These are phyloP conservation scores for Saccharomycopsis sp. DNA, from an alignment of 805 yeast genomes.

Conservation along the genomic window DNA sequence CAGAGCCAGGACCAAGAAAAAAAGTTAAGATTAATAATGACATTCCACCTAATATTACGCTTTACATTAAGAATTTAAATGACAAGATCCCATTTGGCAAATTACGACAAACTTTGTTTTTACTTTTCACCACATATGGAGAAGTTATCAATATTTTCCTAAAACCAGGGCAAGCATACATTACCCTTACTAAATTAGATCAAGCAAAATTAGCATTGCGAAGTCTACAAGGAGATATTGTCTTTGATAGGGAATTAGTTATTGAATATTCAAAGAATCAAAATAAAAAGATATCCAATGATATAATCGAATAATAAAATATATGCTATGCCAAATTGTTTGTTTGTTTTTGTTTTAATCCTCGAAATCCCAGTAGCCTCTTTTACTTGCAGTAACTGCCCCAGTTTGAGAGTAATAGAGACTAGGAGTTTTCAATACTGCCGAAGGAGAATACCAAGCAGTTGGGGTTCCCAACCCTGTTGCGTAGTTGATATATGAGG, in stretches of 20 bases:
- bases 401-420: neutral
- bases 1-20: neutral
- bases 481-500: conserved; percentile 62
- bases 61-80: conserved; percentile 54
- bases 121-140: conserved; percentile 57
- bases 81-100: conserved; percentile 42
- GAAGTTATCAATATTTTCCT: conserved; percentile 50
- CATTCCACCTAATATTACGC: conserved; percentile 35
- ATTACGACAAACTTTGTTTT: conserved; percentile 47
- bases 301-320: no score
- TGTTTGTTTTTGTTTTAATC: neutral
- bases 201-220: conserved; percentile 47
- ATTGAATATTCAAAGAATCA: conserved; percentile 38
- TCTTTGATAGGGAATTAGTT: conserved; percentile 47
- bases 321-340: no score
- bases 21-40: conserved; percentile 4
- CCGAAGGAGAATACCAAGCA: conserved; percentile 1
- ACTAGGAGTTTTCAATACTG: neutral
- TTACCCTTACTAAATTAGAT: conserved; percentile 41
- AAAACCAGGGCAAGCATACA: conserved; percentile 60
- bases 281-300: conserved; percentile 25
- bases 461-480: conserved; percentile 32
- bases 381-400: neutral
- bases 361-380: neutral
- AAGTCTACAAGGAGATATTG: conserved; percentile 35